Evolutionary conservation across 1,284 basidiomycete genomes (phyloP).

Genomic region (Sporisorium exsertum): DNA sequence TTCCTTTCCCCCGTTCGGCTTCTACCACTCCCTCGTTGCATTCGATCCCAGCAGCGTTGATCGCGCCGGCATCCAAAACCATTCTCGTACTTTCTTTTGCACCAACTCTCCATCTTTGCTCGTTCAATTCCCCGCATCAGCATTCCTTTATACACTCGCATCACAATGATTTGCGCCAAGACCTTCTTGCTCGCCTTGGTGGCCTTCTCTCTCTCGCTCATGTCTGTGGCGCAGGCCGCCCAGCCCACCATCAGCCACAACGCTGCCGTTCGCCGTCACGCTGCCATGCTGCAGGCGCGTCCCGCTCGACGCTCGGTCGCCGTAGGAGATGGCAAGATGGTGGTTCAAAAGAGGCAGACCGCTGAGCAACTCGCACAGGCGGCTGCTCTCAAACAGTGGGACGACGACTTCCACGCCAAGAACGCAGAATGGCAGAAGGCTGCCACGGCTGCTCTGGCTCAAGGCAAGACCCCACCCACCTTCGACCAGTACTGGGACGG

Average conservation of each 20-base stretch:
- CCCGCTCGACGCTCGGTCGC: conserved; percentile 34
- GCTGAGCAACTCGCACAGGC: conserved; percentile 42
- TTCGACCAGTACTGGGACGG: conserved; percentile 49
- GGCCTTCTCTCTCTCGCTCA: conserved; percentile 29
- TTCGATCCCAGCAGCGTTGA: conserved; percentile 43
- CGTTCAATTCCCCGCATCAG: background rate
- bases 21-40: background rate
- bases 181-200: conserved; percentile 40
- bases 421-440: conserved; percentile 59
- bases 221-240: conserved; percentile 41
- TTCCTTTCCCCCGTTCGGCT: conserved; percentile 9
- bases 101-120: background rate
- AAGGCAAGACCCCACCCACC: conserved; percentile 48
- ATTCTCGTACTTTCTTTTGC: background rate
- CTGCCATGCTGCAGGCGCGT: conserved; percentile 24
- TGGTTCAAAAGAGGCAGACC: conserved; percentile 39
- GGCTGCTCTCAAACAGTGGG: conserved; percentile 39
- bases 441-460: conserved; percentile 45
- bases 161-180: conserved; percentile 34
- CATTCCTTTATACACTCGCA: background rate
- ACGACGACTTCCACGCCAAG: conserved; percentile 53
- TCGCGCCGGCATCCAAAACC: conserved; percentile 32
- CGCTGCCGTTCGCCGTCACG: conserved; percentile 38
- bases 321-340: conserved; percentile 28
- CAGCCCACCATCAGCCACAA: conserved; percentile 45